These are phyloP conservation scores for Xylariaceae sp. DNA, from an alignment of 2,329 filamentous ascomycete species.

Conservation along the genomic window DNA sequence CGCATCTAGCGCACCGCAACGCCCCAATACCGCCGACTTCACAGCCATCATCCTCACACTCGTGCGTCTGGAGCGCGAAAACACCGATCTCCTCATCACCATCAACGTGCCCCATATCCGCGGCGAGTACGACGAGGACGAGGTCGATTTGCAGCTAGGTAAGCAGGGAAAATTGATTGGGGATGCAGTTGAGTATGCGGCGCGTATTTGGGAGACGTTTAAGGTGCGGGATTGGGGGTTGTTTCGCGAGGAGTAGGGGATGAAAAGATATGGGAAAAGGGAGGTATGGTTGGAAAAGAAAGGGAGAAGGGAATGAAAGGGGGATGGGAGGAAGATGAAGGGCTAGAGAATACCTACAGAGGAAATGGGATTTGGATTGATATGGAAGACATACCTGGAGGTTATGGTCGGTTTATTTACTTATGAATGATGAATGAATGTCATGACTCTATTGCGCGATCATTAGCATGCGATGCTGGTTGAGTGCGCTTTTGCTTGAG, in stretches of 20 bases:
- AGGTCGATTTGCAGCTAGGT: slow-evolving; percentile 62
- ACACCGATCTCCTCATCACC: slow-evolving; percentile 77
- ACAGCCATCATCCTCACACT: slow-evolving; percentile 74
- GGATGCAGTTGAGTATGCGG: slow-evolving; percentile 61
- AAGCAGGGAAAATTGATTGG: slow-evolving; percentile 64
- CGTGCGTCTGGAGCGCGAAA: slow-evolving; percentile 66
- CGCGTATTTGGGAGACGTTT: slow-evolving; percentile 65
- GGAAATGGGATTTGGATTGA: no score
- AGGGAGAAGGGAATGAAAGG: not conserved
- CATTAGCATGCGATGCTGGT: not conserved
- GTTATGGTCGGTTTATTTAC: no score
- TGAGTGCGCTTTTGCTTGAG: not conserved
- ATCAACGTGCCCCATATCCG: slow-evolving; percentile 83
- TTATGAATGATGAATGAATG: not conserved
- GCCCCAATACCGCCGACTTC: slow-evolving; percentile 49
- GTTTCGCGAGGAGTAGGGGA: slow-evolving; percentile 46
- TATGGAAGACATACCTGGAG: no score
- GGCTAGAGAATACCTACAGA: no score
- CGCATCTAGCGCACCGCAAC: slow-evolving; percentile 27
- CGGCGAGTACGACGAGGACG: slow-evolving; percentile 66
- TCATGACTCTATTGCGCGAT: not conserved
- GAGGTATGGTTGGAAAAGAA: no score
- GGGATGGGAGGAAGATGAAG: no score
- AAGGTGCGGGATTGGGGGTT: slow-evolving; percentile 76
- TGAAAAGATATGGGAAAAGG: no score